Evolutionary conservation across 2,329 filamentous ascomycete genomes (phyloP).

Genomic region (Aureobasidium sp.): DNA sequence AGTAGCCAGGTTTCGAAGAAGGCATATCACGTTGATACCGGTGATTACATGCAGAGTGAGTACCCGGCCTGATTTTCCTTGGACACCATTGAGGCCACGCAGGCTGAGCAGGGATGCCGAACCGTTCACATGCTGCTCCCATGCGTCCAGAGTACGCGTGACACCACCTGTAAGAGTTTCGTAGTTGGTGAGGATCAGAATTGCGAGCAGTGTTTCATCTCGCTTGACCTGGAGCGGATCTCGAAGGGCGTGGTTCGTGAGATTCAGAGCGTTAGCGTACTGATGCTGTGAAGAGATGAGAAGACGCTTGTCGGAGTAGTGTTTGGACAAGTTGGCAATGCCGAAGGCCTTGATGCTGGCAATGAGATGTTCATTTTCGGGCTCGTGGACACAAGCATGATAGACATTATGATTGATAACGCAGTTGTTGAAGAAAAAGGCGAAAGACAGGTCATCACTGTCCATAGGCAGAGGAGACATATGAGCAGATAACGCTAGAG

Average conservation of each 20-base stretch:
- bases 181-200: constrained; percentile 5
- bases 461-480: background rate
- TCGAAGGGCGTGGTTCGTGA: constrained; percentile 5
- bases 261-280: background rate
- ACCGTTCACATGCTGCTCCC: constrained; percentile 11
- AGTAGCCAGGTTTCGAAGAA: background rate
- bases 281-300: background rate
- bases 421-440: constrained; percentile 1
- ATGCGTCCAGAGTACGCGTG: background rate
- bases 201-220: constrained; percentile 2
- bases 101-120: background rate
- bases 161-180: constrained; percentile 1
- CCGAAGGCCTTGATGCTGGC: constrained; percentile 6
- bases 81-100: background rate
- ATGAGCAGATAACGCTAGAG: background rate
- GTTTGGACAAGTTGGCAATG: background rate
- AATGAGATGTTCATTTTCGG: background rate
- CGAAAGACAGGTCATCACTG: background rate
- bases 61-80: background rate
- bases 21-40: background rate
- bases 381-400: background rate
- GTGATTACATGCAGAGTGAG: constrained; percentile 3
- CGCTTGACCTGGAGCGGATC: background rate
- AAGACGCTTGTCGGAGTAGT: background rate
- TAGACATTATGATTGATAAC: background rate